Percentiles rank a stretch among this genome's conserved stretches.
Evolutionary conservation across 2,329 filamentous ascomycete genomes (phyloP).

Genomic region (Shiraia bambusicola): DNA sequence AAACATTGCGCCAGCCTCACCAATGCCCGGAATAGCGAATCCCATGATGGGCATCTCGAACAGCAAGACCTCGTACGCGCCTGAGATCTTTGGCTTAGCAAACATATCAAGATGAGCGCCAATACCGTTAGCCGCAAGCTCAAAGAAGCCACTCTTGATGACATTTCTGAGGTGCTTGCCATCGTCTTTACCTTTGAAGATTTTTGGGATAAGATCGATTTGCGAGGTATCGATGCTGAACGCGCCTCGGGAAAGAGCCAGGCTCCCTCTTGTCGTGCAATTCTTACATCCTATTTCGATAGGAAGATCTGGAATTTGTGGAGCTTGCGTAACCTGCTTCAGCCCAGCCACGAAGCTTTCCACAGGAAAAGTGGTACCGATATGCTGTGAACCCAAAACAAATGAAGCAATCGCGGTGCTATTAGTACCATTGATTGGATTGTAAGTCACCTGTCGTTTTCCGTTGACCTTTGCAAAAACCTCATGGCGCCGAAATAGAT

Average conservation of each 20-base stretch:
- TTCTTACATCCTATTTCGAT: slow-evolving; percentile 41
- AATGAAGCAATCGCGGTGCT: slow-evolving; percentile 22
- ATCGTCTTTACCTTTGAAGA: slow-evolving; percentile 26
- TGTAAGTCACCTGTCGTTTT: slow-evolving; percentile 22
- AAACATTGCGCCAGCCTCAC: slow-evolving; percentile 40
- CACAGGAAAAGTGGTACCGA: slow-evolving; percentile 28
- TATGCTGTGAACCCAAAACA: slow-evolving; percentile 22
- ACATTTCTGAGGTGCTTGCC: slow-evolving; percentile 28
- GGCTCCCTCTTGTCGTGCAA: slow-evolving; percentile 34
- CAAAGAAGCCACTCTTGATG: slow-evolving; percentile 37
- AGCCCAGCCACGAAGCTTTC: slow-evolving; percentile 20
- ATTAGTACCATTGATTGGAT: slow-evolving; percentile 23
- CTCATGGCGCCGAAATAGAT: slow-evolving; percentile 31
- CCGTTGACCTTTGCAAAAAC: slow-evolving; percentile 23
- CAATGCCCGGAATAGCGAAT: slow-evolving; percentile 40
- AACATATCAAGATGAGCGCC: slow-evolving; percentile 40
- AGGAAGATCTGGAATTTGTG: slow-evolving; percentile 22
- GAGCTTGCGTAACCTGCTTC: slow-evolving; percentile 3
- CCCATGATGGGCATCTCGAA: slow-evolving; percentile 32
- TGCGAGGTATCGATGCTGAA: slow-evolving; percentile 30
- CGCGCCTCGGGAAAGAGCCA: slow-evolving; percentile 35
- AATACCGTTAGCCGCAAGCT: slow-evolving; percentile 33
- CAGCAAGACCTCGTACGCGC: slow-evolving; percentile 24
- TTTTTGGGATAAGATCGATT: slow-evolving; percentile 27
- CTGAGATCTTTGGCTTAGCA: slow-evolving; percentile 25